Evolutionary conservation across 768 basidiomycete genomes (phyloP).

Genomic region (Mycena metata): DNA sequence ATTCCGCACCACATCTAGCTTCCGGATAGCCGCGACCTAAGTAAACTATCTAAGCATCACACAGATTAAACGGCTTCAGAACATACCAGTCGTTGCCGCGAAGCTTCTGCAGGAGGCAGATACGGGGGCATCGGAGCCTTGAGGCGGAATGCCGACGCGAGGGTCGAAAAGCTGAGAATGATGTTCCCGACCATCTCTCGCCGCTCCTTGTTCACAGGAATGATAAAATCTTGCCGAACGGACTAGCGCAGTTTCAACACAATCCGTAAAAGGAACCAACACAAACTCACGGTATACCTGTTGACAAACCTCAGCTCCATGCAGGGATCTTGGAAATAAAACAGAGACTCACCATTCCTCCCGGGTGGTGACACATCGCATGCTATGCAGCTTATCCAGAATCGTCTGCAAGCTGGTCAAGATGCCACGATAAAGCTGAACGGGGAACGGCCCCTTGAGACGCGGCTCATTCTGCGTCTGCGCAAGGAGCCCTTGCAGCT

Average conservation of each 20-base stretch:
- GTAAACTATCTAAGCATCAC: not conserved
- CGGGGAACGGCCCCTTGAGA: slow-evolving; percentile 95
- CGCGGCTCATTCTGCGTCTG: slow-evolving; percentile 95
- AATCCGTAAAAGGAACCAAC: slow-evolving; percentile 2
- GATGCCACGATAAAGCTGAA: slow-evolving; percentile 85
- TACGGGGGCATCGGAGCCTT: slow-evolving; percentile 97
- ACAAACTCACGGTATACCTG: slow-evolving; percentile 77
- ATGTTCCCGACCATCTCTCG: slow-evolving; percentile 97
- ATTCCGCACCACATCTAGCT: slow-evolving; percentile 89
- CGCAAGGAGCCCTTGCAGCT: slow-evolving; percentile 85
- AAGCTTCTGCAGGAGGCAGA: slow-evolving; percentile 91
- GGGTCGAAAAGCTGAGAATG: slow-evolving; percentile 87
- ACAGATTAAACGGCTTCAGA: not conserved
- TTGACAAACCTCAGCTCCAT: slow-evolving; percentile 21
- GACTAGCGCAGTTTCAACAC: slow-evolving; percentile 59
- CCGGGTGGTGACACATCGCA: slow-evolving; percentile 96
- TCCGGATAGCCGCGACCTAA: slow-evolving; percentile 86
- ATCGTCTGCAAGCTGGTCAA: slow-evolving; percentile 88
- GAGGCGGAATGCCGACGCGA: slow-evolving; percentile 83
- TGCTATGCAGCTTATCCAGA: slow-evolving; percentile 91
- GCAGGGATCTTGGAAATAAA: slow-evolving; percentile 29
- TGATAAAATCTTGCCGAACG: slow-evolving; percentile 88
- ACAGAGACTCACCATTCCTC: slow-evolving; percentile 83
- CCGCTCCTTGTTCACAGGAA: slow-evolving; percentile 90
- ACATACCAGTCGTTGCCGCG: slow-evolving; percentile 81